Evolutionary conservation across 257 asterid genomes (phyloP).

Genomic region (Solanum appendiculatum): DNA sequence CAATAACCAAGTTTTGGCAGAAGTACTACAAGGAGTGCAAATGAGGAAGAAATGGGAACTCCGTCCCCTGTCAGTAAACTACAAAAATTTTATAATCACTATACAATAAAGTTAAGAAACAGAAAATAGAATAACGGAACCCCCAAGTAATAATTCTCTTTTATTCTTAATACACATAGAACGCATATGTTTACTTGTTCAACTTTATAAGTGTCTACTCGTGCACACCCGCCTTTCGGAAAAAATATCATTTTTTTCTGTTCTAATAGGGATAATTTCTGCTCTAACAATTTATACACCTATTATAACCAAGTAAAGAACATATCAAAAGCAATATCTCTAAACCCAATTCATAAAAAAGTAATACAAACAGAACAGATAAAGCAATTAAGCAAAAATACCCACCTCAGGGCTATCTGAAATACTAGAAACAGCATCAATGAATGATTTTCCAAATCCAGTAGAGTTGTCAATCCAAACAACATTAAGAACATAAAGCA

Average conservation of each 20-base stretch:
- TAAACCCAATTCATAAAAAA: neutral
- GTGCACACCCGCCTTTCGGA: neutral
- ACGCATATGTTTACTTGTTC: accelerated
- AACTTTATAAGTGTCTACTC: accelerated
- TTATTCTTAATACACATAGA: neutral
- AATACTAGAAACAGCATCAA: constrained; percentile 49
- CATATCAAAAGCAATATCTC: neutral
- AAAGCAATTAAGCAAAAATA: neutral
- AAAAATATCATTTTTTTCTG: neutral
- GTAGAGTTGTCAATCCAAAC: constrained; percentile 80
- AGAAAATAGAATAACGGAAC: neutral
- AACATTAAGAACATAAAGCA: constrained; percentile 53
- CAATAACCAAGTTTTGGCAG: neutral
- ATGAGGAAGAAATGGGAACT: neutral
- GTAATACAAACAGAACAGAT: neutral
- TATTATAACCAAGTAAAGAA: neutral
- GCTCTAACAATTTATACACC: neutral
- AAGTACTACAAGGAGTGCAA: neutral
- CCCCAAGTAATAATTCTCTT: neutral
- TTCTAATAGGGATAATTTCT: too few species aligned
- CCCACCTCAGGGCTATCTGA: constrained; percentile 80
- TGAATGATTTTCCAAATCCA: constrained; percentile 68
- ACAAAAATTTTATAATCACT: neutral
- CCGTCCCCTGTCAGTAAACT: neutral
- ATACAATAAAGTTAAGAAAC: neutral